Conservation (phyloP, 139 green algal species). For the Trebouxia sp. region DNA sequence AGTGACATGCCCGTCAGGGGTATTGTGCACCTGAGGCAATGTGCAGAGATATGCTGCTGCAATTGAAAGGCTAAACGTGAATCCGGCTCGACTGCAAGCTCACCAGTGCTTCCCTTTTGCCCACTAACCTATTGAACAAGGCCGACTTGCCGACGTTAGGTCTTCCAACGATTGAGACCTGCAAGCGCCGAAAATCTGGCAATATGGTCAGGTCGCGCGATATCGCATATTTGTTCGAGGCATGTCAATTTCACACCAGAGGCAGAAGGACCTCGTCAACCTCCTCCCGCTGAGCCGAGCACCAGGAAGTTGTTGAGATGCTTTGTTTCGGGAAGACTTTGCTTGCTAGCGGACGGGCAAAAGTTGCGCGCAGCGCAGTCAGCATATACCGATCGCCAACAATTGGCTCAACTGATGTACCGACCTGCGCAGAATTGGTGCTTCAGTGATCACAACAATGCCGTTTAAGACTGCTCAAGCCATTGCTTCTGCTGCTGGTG, state of each 20-base stretch:
- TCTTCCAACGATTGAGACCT: slow-evolving; percentile 80
- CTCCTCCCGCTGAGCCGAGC: background rate
- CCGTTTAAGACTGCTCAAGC: too few species aligned
- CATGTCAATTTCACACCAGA: background rate
- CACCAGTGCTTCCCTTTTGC: slow-evolving; percentile 69
- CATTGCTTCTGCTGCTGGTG: too few species aligned
- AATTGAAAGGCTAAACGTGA: background rate
- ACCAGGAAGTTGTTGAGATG: background rate
- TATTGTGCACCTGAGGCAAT: slow-evolving; percentile 78
- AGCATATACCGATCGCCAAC: too few species aligned
- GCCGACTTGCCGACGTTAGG: slow-evolving; percentile 94
- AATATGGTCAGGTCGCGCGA: too few species aligned
- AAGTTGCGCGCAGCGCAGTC: too few species aligned
- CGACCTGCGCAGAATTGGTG: too few species aligned
- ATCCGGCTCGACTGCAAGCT: background rate
- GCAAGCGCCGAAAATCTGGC: too few species aligned
- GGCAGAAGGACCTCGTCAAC: slow-evolving; percentile 10
- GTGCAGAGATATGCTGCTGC: background rate
- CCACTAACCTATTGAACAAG: slow-evolving; percentile 85
- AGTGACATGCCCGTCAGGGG: slow-evolving; percentile 88
- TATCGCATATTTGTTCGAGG: background rate
- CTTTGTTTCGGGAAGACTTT: background rate
- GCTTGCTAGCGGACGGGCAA: background rate
- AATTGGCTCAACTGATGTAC: too few species aligned
- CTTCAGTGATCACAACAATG: too few species aligned